Conservation (phyloP, 2,329 filamentous ascomycete genomes). For the Exophiala xenobiotica region DNA sequence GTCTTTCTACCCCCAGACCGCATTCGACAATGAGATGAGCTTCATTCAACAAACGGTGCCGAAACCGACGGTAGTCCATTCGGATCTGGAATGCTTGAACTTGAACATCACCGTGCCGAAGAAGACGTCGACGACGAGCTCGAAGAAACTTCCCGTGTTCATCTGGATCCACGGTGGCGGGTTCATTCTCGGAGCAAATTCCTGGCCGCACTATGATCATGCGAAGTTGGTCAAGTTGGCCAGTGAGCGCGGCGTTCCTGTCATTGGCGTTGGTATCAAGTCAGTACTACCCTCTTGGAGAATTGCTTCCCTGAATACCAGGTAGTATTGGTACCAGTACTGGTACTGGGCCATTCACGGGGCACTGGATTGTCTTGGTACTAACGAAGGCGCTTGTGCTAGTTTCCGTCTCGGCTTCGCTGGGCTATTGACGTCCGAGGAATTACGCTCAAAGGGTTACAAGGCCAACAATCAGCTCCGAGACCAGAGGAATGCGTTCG, state of each 20-base stretch:
- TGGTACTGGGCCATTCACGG: no score
- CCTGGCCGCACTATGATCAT: constrained; percentile 54
- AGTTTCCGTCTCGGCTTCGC: constrained; percentile 50
- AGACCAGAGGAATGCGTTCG: constrained; percentile 41
- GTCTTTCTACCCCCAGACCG: constrained; percentile 41
- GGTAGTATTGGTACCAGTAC: no score
- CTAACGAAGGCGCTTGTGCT: constrained; percentile 14
- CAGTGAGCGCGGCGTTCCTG: constrained; percentile 43
- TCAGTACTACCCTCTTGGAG: no score
- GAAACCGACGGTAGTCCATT: constrained; percentile 40
- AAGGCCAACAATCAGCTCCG: constrained; percentile 47
- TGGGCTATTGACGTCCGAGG: constrained; percentile 51
- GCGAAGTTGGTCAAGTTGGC: constrained; percentile 48
- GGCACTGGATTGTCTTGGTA: background rate
- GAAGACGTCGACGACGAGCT: no score
- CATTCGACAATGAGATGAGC: constrained; percentile 47
- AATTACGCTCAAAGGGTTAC: constrained; percentile 47
- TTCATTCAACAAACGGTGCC: constrained; percentile 52
- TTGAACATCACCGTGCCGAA: constrained; percentile 52
- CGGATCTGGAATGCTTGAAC: constrained; percentile 52
- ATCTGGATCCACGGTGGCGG: constrained; percentile 60
- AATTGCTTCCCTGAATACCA: no score
- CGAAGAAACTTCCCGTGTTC: constrained; percentile 54
- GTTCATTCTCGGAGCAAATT: constrained; percentile 57
- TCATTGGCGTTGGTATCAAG: constrained; percentile 50